phyloP scores from a whole-genome alignment of 345 rosid species.

The Clausena lansium region DNA sequence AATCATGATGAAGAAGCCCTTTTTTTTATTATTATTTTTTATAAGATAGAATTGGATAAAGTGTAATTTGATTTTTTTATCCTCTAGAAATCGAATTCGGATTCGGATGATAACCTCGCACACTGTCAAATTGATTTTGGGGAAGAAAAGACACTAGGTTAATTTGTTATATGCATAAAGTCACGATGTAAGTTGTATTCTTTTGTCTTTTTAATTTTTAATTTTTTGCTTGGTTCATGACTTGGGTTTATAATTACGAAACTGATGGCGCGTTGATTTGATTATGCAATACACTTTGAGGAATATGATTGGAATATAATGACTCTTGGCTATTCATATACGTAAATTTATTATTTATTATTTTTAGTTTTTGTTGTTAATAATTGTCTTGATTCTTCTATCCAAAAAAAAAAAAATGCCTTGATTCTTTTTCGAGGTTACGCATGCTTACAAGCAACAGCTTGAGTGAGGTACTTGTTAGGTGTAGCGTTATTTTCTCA shows the following conservation, averaged over 20 bases:
- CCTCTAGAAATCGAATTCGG: no score
- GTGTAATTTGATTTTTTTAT: no score
- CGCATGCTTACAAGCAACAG: not conserved
- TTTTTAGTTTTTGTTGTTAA: not conserved
- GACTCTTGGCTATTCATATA: not conserved
- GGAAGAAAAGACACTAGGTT: not conserved
- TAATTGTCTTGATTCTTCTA: not conserved
- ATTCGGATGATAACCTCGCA: no score
- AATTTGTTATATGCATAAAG: not conserved
- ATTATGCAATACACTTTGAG: not conserved
- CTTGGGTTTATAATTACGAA: not conserved
- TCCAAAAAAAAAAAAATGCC: no score
- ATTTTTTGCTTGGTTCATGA: not conserved
- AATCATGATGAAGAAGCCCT: no score
- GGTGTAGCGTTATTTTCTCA: conserved; percentile 10
- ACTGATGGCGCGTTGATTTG: not conserved
- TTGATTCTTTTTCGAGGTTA: not conserved
- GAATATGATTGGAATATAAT: conserved; percentile 10
- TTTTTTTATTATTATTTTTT: no score
- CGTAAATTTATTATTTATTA: not conserved
- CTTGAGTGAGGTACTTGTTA: not conserved
- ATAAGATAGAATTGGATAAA: no score
- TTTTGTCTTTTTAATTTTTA: not conserved
- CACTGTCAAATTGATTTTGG: no score
- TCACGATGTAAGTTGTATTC: not conserved